Evolutionary conservation across 768 basidiomycete species (phyloP), one percentile per base, ranked within the genome.

Genomic region (Russula virescens): DNA sequence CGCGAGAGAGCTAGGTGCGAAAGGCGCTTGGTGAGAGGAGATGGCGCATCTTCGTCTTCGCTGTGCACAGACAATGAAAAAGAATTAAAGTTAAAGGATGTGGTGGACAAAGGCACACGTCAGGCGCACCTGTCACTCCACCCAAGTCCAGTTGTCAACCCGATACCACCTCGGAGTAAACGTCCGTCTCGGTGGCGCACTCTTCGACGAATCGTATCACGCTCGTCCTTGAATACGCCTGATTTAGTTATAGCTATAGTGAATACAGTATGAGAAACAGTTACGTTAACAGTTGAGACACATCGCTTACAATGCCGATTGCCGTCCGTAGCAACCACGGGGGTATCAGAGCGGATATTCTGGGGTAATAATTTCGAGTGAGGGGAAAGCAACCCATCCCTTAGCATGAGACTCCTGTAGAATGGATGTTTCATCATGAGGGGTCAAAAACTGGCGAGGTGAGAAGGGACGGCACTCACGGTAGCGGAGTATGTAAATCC

Each of bases 11-110:
- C 64, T 26, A 70, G 61, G 42, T 62, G 55, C 10, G 75, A 76
- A 7, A 78, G 66, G 6, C 73, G 72, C 26, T 67, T 69, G 18
- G 77, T 76, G 31, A 78, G 71, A 26, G 74, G 72, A 1, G 74
- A 74, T 10, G 76, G 76, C 11, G 76, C 75, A 55, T 75, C 77
- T 60, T 78, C 77, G 65, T 78, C 77, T 66, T 78, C 77, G 64
- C 76, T 77, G 53, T 13, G 47, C 19, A 14, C 43, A 42, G 18
- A 49, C 21, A 50, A 38, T 19, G 19, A 28, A 48, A n/a, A 34
- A 13, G 16, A 28, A n/a, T n/a, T n/a, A 13, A 3, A 11, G 19
- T 57, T 13, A 59, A 28, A 21, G 19, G 47, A 51, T 16, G 43
- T 13, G 26, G 43, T 13, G 26, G 16, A 13, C 13, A n/a, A 38